phyloP scores from a whole-genome alignment of 129 eudicot genomes.

The Arctium minus region DNA sequence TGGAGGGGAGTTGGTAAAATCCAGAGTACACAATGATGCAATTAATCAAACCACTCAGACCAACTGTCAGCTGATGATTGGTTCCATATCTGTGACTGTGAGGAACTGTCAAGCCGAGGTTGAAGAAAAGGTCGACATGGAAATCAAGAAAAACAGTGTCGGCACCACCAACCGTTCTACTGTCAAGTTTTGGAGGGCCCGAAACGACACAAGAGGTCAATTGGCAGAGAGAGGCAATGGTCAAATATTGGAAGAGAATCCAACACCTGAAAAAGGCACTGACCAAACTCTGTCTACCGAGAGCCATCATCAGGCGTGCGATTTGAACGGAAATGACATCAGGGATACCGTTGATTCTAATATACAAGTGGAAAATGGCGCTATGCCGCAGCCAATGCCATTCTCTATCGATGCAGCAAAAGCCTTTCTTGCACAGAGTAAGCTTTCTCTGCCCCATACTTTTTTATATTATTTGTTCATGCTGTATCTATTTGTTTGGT shows the following conservation, averaged over 20 bases:
- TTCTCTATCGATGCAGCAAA: slow-evolving; percentile 47
- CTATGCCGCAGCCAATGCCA: slow-evolving; percentile 5
- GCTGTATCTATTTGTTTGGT: background rate
- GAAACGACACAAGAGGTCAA: slow-evolving; percentile 29
- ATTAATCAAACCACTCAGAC: slow-evolving; percentile 26
- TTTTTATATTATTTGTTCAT: background rate
- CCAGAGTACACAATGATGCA: slow-evolving; percentile 30
- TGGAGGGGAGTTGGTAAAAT: slow-evolving; percentile 32
- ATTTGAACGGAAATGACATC: slow-evolving; percentile 19
- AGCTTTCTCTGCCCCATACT: slow-evolving; percentile 13
- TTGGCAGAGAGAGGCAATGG: slow-evolving; percentile 21
- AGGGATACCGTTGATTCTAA: background rate
- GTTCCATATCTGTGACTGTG: slow-evolving; percentile 73
- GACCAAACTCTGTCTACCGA: slow-evolving; percentile 28
- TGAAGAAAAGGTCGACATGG: slow-evolving; percentile 17
- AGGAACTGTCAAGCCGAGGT: slow-evolving; percentile 32
- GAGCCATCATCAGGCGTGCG: slow-evolving; percentile 13
- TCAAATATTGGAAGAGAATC: slow-evolving; percentile 32
- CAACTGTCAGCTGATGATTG: slow-evolving; percentile 67
- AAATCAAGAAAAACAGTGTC: slow-evolving; percentile 28
- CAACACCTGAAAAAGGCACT: slow-evolving; percentile 17
- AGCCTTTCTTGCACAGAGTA: slow-evolving; percentile 71
- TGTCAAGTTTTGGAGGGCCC: slow-evolving; percentile 49
- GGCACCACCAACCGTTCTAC: slow-evolving; percentile 24
- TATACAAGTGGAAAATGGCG: slow-evolving; percentile 15